Conservation (phyloP, 371 early-diverging fungal genomes). For the Rhizomucor pusillus region DNA sequence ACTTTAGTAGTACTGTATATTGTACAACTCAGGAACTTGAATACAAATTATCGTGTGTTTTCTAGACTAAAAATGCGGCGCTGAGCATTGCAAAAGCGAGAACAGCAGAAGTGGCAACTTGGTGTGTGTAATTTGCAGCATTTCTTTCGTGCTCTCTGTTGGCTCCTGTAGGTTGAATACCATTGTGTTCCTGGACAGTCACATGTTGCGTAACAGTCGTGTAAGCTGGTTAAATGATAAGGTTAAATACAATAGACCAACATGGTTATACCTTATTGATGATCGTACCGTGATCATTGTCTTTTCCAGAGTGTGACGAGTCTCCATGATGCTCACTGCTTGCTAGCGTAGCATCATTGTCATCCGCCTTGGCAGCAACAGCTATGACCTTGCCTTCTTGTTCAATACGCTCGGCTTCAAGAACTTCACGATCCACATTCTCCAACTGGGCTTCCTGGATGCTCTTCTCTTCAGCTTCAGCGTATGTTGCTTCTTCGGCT, state of each 20-base stretch:
- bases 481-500: neutral
- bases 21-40: neutral
- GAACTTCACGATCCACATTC: neutral
- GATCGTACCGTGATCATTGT: too few relatives aligned
- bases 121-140: neutral
- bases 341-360: too few relatives aligned
- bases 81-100: conserved; percentile 1
- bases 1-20: neutral
- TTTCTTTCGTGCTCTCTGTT: too few relatives aligned
- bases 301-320: too few relatives aligned
- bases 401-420: neutral
- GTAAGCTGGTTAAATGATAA: neutral
- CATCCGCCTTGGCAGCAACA: too few relatives aligned
- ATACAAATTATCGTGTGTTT: neutral
- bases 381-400: too few relatives aligned
- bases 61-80: conserved; percentile 1
- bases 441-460: neutral
- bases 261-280: too few relatives aligned
- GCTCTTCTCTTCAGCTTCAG: neutral
- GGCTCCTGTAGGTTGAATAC: neutral
- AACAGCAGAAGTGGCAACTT: neutral
- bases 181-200: conserved; percentile 3
- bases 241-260: too few relatives aligned
- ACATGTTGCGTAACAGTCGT: conserved; percentile 6
- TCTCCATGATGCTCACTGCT: too few relatives aligned